Evolutionary conservation across 1,284 basidiomycete species (phyloP), one percentile per base, ranked within the genome.

Genomic region (Grifola frondosa): DNA sequence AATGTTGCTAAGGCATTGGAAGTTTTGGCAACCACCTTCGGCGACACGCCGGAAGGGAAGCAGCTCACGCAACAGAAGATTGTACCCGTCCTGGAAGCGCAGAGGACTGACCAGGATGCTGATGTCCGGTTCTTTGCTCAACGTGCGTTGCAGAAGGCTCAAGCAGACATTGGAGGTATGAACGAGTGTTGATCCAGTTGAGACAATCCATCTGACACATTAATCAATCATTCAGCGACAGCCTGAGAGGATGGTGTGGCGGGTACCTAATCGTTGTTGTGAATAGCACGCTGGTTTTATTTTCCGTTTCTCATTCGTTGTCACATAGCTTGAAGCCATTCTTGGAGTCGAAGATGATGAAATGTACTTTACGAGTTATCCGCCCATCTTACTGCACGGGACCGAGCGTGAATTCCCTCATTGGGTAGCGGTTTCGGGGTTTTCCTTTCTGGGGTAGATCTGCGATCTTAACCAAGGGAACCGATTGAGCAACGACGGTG

Each of bases 1-100:
- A 99, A 99, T 65, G 94, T 98, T 24, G 91, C 95, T 33, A 98
- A 98, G 68, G 88, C 91, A 15, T 73, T 97, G 55, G 93, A 97
- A 70, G 84, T 91, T 20, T 75, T 97, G 41, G 89, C 90, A 1
- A 71, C 71, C 15, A 82, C 88, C 1, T 85, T 92, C 48, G 80
- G 75, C 10, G 67, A 65, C 39, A 73, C 74, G 23, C 68, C 82
- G 3, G 90, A 91, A 45, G 95, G 94, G 8, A 78, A 77, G 48
- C 80, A 85, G 53, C 76, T 96, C 43, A 76, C 88, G 32, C 75
- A 78, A 56, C 73, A 84, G 56, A 83, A 83, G 64, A 81, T 98
- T 54, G 64, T 90, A 16, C 93, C 95, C 20, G 81, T 83, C 12
- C 68, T 99, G 53, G 88, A 95, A 57, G 88, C 87, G 60, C 80